These are phyloP conservation scores for Carpinus viminea DNA, from an alignment of 306 rosid species.

Conservation along the genomic window DNA sequence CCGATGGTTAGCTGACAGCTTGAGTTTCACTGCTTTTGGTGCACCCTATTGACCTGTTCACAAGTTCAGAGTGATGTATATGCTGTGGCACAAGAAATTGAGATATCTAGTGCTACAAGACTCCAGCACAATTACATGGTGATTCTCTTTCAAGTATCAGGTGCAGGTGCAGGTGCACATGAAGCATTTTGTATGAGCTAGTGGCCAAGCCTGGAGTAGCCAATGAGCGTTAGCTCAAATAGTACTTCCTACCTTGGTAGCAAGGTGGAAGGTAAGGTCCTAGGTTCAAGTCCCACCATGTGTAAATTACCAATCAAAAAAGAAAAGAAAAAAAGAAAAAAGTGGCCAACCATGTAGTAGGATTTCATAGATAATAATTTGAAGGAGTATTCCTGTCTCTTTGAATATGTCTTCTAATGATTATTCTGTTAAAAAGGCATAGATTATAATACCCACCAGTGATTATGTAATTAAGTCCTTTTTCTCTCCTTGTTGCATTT, in stretches of 20 bases:
- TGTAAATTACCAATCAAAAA: no score
- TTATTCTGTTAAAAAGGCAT: not conserved
- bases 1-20: not conserved
- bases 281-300: no score
- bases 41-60: slow-evolving; percentile 20
- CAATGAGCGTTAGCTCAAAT: no score
- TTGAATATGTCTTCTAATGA: not conserved
- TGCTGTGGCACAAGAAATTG: not conserved
- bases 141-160: not conserved
- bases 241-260: no score
- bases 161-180: not conserved
- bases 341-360: not conserved
- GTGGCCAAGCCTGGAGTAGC: no score
- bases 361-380: not conserved
- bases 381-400: not conserved
- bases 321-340: no score
- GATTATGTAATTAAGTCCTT: not conserved
- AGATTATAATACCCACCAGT: not conserved
- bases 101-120: not conserved
- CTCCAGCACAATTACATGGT: not conserved
- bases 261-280: no score
- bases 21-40: slow-evolving; percentile 6
- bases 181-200: not conserved
- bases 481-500: not conserved
- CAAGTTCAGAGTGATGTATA: slow-evolving; percentile 6